Evolutionary conservation across 2,329 filamentous ascomycete species (phyloP).

Genomic region (Tolypocladium nubicola): DNA sequence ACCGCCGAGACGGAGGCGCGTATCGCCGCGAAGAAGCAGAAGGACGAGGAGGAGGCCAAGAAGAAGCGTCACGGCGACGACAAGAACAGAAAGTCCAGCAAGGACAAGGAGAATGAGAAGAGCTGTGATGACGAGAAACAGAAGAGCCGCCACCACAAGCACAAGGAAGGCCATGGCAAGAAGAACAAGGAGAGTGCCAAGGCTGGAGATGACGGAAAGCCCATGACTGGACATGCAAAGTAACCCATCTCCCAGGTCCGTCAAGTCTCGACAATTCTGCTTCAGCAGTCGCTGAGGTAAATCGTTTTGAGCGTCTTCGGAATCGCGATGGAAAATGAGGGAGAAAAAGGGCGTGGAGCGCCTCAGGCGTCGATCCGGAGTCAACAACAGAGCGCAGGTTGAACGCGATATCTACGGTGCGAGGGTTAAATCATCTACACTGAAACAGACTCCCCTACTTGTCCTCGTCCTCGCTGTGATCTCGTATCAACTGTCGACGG

Average conservation of each 20-base stretch:
- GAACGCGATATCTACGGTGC: background rate
- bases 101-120: background rate
- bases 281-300: background rate
- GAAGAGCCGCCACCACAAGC: background rate
- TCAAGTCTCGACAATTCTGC: background rate
- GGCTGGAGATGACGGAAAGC: background rate
- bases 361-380: background rate
- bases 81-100: background rate
- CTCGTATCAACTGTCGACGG: background rate
- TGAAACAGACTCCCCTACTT: constrained; percentile 3
- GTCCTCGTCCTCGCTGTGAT: background rate
- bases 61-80: no score
- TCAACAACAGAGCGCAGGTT: background rate
- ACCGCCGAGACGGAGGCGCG: background rate
- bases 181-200: background rate
- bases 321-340: background rate
- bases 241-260: background rate
- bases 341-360: background rate
- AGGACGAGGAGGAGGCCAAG: background rate
- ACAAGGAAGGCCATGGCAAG: background rate
- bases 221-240: background rate
- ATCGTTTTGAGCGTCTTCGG: background rate
- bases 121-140: background rate
- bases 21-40: background rate
- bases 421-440: constrained; percentile 4